Conservation (phyloP, 495 filamentous ascomycete genomes). For the Annulohypoxylon maeteangense region DNA sequence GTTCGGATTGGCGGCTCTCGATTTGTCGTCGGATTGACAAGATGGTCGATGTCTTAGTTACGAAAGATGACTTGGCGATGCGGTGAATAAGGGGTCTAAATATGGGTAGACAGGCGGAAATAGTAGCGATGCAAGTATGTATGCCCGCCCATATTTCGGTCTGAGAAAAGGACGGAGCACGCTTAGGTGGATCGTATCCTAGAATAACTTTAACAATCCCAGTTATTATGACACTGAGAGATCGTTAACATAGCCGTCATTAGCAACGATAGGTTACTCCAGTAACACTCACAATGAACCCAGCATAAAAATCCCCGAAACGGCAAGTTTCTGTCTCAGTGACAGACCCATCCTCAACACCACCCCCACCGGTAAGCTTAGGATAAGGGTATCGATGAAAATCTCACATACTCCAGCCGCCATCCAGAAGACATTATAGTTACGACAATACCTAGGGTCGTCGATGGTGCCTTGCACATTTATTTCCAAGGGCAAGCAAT, state of each 20-base stretch:
- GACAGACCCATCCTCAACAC: conserved; percentile 44
- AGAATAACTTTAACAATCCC: conserved; percentile 24
- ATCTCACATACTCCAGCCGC: conserved; percentile 45
- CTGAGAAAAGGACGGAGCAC: conserved; percentile 15
- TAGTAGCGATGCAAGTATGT: conserved; percentile 25
- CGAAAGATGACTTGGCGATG: conserved; percentile 6
- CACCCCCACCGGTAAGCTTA: conserved; percentile 48
- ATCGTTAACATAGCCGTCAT: neutral
- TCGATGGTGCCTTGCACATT: neutral
- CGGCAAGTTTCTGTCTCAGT: conserved; percentile 36
- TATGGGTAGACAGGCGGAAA: conserved; percentile 35
- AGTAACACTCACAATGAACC: conserved; percentile 45
- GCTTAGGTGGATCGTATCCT: conserved; percentile 12
- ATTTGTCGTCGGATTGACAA: neutral
- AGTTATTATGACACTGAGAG: conserved; percentile 22
- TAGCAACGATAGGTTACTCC: neutral
- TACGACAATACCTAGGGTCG: conserved; percentile 39
- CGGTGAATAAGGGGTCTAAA: conserved; percentile 18
- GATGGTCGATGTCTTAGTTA: conserved; percentile 12
- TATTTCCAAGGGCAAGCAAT: neutral
- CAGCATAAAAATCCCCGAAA: conserved; percentile 48
- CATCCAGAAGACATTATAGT: conserved; percentile 46
- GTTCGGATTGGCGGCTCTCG: neutral
- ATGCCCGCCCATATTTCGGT: conserved; percentile 26
- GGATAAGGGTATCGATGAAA: conserved; percentile 46